Evolutionary conservation across 352 stramenopile genomes (phyloP).

Genomic region (Detonula confervacea): DNA sequence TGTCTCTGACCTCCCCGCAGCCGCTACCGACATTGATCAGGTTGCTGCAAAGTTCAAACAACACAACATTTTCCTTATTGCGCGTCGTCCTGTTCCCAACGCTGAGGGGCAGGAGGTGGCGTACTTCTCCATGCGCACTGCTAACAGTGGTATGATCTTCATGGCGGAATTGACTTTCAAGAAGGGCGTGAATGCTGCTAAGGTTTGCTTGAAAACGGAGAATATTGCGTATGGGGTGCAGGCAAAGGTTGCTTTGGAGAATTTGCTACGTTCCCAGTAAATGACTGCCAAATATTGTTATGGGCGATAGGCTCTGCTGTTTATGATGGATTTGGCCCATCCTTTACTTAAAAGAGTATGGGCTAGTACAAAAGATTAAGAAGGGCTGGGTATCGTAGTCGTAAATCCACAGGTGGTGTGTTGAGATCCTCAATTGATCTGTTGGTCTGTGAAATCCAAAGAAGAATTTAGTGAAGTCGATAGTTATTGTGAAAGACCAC

Average conservation of each 20-base stretch:
- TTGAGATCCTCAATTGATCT: too few species aligned
- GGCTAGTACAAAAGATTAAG: too few species aligned
- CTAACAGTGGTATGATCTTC: conserved; percentile 91
- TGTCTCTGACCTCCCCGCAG: conserved; percentile 81
- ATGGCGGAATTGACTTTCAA: conserved; percentile 96
- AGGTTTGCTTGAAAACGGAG: conserved; percentile 95
- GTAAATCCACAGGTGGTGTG: too few species aligned
- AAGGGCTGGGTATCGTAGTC: too few species aligned
- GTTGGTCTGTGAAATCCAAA: too few species aligned
- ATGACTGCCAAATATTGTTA: too few species aligned
- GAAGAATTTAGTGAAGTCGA: too few species aligned
- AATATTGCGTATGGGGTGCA: conserved; percentile 90
- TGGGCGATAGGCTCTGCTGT: too few species aligned
- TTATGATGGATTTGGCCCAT: too few species aligned
- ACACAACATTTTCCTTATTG: conserved; percentile 94
- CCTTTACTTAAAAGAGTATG: too few species aligned
- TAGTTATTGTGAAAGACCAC: too few species aligned
- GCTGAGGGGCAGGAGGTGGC: conserved; percentile 93
- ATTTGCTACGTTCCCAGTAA: conserved; percentile 60
- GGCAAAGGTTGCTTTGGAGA: conserved; percentile 91
- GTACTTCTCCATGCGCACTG: conserved; percentile 94
- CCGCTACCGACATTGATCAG: conserved; percentile 88
- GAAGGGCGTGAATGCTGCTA: conserved; percentile 88
- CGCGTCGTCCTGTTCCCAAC: conserved; percentile 90
- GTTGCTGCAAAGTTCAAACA: conserved; percentile 88